Evolutionary conservation across 371 early-diverging fungal genomes (phyloP), one percentile per base, ranked within the genome.

Genomic region (Circinella minor): DNA sequence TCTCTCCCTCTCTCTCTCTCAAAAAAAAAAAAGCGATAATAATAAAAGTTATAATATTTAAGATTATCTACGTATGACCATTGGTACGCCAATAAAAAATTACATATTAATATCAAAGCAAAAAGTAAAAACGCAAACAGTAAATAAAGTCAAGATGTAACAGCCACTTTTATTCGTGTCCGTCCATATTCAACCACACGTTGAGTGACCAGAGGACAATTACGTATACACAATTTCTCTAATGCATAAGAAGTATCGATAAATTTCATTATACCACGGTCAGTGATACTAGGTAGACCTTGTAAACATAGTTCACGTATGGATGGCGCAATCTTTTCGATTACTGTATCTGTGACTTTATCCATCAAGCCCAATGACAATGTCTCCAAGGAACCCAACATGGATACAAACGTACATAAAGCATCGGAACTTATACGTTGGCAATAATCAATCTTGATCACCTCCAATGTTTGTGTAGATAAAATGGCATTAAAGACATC

Each of bases 381-480:
- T 34, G 57, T 9, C 14, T 57, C 57, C 5, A 57, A 27, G 4
- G 20, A 34, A 5, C 36, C 57, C 34, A 57, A n/a, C 34, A 18
- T 57, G 27, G 57, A 57, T 11, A 57, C 57, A 34, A 57, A 57
- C 6, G 27, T 34, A 27, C 57, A 27, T 1, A 57, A 34, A 4
- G 27, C 57, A 11, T 57, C 57, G 34, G 57, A 34, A 34, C 34
- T 57, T 5, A 57, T 34, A 27, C 27, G 18, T 18, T 57, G 57
- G 14, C 57, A 57, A 57, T 57, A 34, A 34, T 57, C 57, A 34
- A 57, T 18, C 36, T 34, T 57, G 57, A 57, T 14, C 8, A 57
- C 57, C 57, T 57, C 57, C 57, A 57, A 27, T 18, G 57, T 57
- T n/a, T 57, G 57, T n/a, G 57, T 34, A 6, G 57, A 11, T n/a